Evolutionary conservation across 2,329 filamentous ascomycete species (phyloP), one percentile per base, ranked within the genome.

Genomic region (Penicillium sp.): DNA sequence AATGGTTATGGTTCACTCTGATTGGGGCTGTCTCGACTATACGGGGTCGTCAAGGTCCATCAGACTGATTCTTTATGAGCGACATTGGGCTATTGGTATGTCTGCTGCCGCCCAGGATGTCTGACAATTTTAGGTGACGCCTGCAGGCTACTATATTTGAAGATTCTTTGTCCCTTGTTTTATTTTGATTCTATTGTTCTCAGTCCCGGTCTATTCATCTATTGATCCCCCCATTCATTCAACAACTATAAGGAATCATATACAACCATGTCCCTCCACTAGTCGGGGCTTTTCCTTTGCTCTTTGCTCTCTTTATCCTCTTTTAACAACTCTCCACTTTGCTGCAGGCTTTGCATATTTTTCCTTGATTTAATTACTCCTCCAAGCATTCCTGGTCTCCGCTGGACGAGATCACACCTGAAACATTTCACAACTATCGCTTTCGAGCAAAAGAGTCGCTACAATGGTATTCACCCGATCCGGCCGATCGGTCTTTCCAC

Each of bases 381-480:
- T 25, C 27, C 31, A 34, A 58, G 16, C 41, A 34, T 29, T 36
- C 13, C 53, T 25, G 46, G 38, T 40, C 38, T 21, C 49, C 44
- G 44, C 49, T 41, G 40, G 52, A 56, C 53, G 54, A 53, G 43
- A 43, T 46, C 48, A 46, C 31, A 29, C 8, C 39, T 31, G 21
- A 25, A 33, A 10, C 19, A 36, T 21, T 27, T 29, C 19, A 38
- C 25, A 27, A 21, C 41, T 31, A 6, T 25, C 36, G 29, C 39
- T 49, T n/a, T 25, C 36, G 19, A 50, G 8, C 16, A 36, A 47
- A 39, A 43, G 21, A 5, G 31, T 21, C 19, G 27, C 25, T 59
- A 64, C 33, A 23, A 75, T 75, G 72, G 34, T 70, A n/a, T 72
- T 75, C 52, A 66, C 66, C 53, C 65, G 65, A 58, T 69, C 72